Conservation (phyloP, 169 alveolate species). For the Pseudocohnilembus persalinus region DNA sequence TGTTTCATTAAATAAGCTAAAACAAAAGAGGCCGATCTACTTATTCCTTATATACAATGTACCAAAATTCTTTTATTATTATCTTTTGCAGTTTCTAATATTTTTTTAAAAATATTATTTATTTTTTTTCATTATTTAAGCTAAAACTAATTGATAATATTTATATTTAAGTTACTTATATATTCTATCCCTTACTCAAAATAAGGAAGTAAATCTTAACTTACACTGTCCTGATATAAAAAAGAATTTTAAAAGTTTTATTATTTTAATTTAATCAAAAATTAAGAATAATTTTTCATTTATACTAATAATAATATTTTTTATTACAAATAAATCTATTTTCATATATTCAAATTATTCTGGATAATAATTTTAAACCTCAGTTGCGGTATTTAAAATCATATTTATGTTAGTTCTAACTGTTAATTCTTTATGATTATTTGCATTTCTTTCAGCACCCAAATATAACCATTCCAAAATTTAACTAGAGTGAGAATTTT, state of each 20-base stretch:
- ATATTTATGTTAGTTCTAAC: conserved; percentile 27
- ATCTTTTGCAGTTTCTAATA: conserved; percentile 47
- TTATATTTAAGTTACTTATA: conserved; percentile 9
- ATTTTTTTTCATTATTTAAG: not conserved
- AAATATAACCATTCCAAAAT: conserved; percentile 42
- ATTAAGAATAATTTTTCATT: not conserved
- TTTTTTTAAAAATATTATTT: too few relatives aligned
- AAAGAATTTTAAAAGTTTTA: too few relatives aligned
- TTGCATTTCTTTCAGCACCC: conserved; percentile 33
- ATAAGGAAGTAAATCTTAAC: not conserved
- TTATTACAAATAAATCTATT: conserved; percentile 1
- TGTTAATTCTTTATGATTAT: conserved; percentile 29
- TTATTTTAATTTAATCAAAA: not conserved
- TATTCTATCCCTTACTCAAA: conserved; percentile 25
- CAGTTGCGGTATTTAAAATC: conserved; percentile 39
- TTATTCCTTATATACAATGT: conserved; percentile 84
- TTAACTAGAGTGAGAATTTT: conserved; percentile 30
- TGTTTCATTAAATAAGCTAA: conserved; percentile 78
- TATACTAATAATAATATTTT: too few relatives aligned
- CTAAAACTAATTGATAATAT: not conserved
- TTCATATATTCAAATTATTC: conserved; percentile 19
- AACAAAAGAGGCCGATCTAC: conserved; percentile 81
- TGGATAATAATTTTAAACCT: conserved; percentile 30
- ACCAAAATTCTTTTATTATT: conserved; percentile 66
- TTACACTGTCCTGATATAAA: conserved; percentile 8